Evolutionary conservation across 495 filamentous ascomycete genomes (phyloP), one percentile per base, ranked within the genome.

Genomic region (Lepidopterella palustris): DNA sequence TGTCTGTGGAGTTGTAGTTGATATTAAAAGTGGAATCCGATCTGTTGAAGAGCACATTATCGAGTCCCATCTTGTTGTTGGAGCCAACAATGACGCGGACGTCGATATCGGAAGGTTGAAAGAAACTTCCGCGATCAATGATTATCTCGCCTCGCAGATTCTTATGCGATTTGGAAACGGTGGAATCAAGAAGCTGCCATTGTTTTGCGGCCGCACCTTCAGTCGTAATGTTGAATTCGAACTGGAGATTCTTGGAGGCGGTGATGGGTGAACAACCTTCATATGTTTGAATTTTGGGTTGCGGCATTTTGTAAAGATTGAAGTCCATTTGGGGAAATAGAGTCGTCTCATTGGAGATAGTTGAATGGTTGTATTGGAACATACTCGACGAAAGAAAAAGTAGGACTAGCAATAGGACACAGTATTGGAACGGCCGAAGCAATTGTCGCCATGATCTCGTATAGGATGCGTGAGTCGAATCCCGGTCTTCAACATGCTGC

Each of bases 171-270:
- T 40, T 26, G 25, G 45, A 47, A 45, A 59, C 47, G 5, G 55
- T 13, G 10, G 8, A 35, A 28, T 59, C 47, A 35, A 59, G 45
- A 40, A 59, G 47, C 24, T 59, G 47, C 57, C 57, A 59, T 24
- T 48, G 57, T n/a, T 59, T 53, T 42, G 25, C 23, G 26, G 42
- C 23, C n/a, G 57, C 11, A 15, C 15, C 28, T 9, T 59, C 57
- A 21, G 15, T 52, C 28, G 57, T 52, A 47, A 59, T 18, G 21
- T 59, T 59, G 28, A 50, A 59, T n/a, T n/a, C 25, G 32, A 59
- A 52, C 13, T 53, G 27, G 5, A 11, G 57, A 25, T 13, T 53
- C 18, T 42, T 59, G 25, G 55, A 49, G 45, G 42, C 21, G 42
- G 31, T 27, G 29, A 58, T 35, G 23, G 55, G 45, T 35, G 31